Evolutionary conservation across 2,329 filamentous ascomycete species (phyloP), one percentile per base, ranked within the genome.

Genomic region (Colletotrichum sp.): DNA sequence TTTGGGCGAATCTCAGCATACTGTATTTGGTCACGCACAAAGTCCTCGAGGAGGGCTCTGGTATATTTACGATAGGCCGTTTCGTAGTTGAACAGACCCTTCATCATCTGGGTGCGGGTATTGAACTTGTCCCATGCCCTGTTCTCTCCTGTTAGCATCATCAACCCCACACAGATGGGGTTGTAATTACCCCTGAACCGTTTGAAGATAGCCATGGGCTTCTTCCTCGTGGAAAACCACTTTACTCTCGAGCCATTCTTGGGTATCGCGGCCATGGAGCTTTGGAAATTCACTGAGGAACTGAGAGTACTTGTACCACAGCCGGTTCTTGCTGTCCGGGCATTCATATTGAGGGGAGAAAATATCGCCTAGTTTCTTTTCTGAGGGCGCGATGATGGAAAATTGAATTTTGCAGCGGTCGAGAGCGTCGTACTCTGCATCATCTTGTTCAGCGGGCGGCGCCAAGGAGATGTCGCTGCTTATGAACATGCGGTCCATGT

Each of bases 1-100:
- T 93, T 94, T 4, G 92, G 92, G 33, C 93, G 87, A 54, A 94
- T 89, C 81, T 94, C 93, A 33, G 92, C 92, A 77, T 94, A 94
- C 82, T 93, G 92, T 76, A 94, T 91, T 57, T 90, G 90, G 78
- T 94, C 92, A 8, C 84, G 78, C 27, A 91, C 87, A 80, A 94
- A 91, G 73, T 91, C 89, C 71, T 91, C 84, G 13, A 94, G 89
- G 24, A 90, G 90, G 5, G 84, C 80, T 12, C 85, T 83, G 4
- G 92, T 93, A 77, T 94, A 94, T 80, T 83, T 84, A 61, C 85
- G 84, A 78, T 91, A 94, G 5, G 91, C 91, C 5, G 84, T 86
- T 78, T 91, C 88, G 77, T 94, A 94, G 79, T 92, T 93, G 78
- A 94, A 88, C 0, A 94, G 84, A 0, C 93, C 93, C 79, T 94